Conservation (phyloP, 2,329 filamentous ascomycete genomes). For the Chlorencoelia australis region DNA sequence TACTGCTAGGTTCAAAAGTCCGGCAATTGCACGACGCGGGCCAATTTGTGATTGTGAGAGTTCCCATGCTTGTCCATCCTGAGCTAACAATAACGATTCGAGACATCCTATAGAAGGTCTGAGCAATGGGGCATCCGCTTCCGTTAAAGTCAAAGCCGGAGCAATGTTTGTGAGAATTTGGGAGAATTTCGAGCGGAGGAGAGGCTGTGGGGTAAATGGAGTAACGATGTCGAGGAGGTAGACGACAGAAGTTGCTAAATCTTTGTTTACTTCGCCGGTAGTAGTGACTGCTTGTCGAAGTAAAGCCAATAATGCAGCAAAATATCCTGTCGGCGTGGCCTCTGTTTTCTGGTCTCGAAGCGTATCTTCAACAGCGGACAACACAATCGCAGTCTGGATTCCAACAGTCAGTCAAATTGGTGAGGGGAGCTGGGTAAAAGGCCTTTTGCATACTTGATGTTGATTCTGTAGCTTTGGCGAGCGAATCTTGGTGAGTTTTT, state of each 20-base stretch:
- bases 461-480: constrained; percentile 94
- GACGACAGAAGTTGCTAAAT: constrained; percentile 75
- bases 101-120: constrained; percentile 85
- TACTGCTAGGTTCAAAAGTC: constrained; percentile 72
- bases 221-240: constrained; percentile 93
- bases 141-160: constrained; percentile 67
- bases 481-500: constrained; percentile 95
- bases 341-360: constrained; percentile 79
- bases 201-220: constrained; percentile 69
- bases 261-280: constrained; percentile 62
- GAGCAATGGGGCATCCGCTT: constrained; percentile 79
- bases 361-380: constrained; percentile 86
- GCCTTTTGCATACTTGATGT: constrained; percentile 57
- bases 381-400: constrained; percentile 66
- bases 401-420: constrained; percentile 6
- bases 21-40: constrained; percentile 77
- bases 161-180: constrained; percentile 83
- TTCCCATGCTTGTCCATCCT: constrained; percentile 83
- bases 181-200: constrained; percentile 89
- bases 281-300: constrained; percentile 64
- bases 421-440: not conserved
- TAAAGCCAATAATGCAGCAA: constrained; percentile 85
- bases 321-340: constrained; percentile 81
- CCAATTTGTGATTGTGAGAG: constrained; percentile 73
- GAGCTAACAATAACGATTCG: constrained; percentile 81